Percentiles rank a stretch among this genome's conserved stretches.
These are phyloP conservation scores for Hypoxylon sp. DNA, from an alignment of 2,329 filamentous ascomycete species.

Conservation along the genomic window DNA sequence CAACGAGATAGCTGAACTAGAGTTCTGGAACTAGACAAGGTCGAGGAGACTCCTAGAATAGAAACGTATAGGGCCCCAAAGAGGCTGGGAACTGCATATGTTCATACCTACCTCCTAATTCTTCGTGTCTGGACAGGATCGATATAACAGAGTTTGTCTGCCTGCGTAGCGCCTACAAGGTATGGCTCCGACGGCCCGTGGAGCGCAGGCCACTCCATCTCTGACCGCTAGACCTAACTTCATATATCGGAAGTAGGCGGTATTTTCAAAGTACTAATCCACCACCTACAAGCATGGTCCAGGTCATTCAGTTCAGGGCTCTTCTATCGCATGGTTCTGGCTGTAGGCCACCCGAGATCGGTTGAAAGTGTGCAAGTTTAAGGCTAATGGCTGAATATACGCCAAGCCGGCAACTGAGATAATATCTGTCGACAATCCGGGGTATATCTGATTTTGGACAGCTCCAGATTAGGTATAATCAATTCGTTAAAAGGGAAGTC, in stretches of 20 bases:
- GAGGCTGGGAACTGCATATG: neutral
- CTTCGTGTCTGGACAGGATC: conserved; percentile 3
- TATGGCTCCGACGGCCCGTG: conserved; percentile 1
- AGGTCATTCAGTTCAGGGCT: conserved; percentile 14
- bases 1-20: neutral
- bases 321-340: conserved; percentile 12
- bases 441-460: conserved; percentile 22
- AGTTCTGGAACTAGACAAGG: neutral
- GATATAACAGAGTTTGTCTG: conserved; percentile 20
- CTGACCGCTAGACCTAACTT: conserved; percentile 12
- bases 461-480: conserved; percentile 10
- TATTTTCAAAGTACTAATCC: conserved; percentile 15
- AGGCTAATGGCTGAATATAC: conserved; percentile 25
- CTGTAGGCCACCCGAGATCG: conserved; percentile 21
- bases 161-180: conserved; percentile 13
- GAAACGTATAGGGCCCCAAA: neutral
- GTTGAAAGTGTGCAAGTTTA: conserved; percentile 14
- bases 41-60: neutral
- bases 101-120: conserved; percentile 12
- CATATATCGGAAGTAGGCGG: conserved; percentile 20
- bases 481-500: conserved; percentile 1
- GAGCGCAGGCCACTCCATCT: conserved; percentile 5
- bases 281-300: conserved; percentile 13
- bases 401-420: conserved; percentile 38
- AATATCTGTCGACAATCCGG: conserved; percentile 21